phyloP scores from a whole-genome alignment of 148 eudicot species.

The Silene latifolia region DNA sequence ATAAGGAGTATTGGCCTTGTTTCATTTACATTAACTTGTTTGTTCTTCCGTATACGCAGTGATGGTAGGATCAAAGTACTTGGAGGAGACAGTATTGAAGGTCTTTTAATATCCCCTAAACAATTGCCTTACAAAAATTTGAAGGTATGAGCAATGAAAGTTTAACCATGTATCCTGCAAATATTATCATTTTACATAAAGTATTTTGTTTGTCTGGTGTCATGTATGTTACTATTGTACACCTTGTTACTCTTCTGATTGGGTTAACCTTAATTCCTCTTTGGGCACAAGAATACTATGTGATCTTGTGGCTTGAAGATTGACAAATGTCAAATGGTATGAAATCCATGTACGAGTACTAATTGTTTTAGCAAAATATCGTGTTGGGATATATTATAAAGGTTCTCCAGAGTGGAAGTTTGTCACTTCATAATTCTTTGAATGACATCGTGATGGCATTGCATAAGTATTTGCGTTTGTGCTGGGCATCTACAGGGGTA shows the following conservation, averaged over 20 bases:
- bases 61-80: conserved; percentile 77
- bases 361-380: not conserved
- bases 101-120: conserved; percentile 54
- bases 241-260: not conserved
- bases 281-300: no score
- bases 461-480: not conserved
- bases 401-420: no score
- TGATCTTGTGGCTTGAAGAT: no score
- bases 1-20: not conserved
- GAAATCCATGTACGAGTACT: not conserved
- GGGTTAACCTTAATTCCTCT: no score
- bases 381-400: no score
- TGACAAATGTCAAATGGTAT: not conserved
- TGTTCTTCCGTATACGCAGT: conserved; percentile 33
- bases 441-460: not conserved
- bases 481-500: not conserved
- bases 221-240: not conserved
- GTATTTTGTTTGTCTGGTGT: not conserved
- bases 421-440: not conserved
- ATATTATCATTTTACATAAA: not conserved
- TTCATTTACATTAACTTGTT: not conserved
- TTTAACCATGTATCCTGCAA: not conserved
- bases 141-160: conserved; percentile 42
- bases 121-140: conserved; percentile 60
- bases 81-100: conserved; percentile 66